Conservation (phyloP, 345 rosid genomes). For the Camelina neglecta region DNA sequence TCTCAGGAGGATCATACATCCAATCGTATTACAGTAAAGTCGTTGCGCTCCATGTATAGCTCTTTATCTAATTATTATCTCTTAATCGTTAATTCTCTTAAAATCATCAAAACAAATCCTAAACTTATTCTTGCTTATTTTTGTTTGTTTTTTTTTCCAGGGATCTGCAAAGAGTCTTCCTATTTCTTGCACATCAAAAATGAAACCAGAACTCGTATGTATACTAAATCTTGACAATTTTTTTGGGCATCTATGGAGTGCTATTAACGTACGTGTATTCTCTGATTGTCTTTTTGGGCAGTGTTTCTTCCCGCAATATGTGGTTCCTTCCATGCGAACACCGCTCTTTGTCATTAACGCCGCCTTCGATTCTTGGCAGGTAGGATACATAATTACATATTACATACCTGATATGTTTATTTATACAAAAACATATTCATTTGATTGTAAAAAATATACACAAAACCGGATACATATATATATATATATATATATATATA, state of each 20-base stretch:
- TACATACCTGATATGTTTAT: neutral
- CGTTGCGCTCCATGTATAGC: slow-evolving; percentile 71
- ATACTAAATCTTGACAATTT: neutral
- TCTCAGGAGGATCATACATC: slow-evolving; percentile 69
- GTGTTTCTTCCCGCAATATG: slow-evolving; percentile 97
- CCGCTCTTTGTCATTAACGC: slow-evolving; percentile 87
- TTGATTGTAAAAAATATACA: neutral
- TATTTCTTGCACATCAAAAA: slow-evolving; percentile 69
- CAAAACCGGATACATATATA: neutral
- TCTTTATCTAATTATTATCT: neutral
- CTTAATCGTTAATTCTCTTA: neutral
- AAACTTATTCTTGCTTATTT: neutral
- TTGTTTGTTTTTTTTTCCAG: slow-evolving; percentile 41
- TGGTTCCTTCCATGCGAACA: slow-evolving; percentile 60
- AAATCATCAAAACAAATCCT: neutral
- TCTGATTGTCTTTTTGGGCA: slow-evolving; percentile 24
- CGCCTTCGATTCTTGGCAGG: slow-evolving; percentile 97
- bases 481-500: neutral
- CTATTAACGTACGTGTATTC: neutral
- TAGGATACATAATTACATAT: slow-evolving; percentile 30
- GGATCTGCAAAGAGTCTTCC: slow-evolving; percentile 84
- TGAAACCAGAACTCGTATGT: slow-evolving; percentile 56
- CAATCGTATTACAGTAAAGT: slow-evolving; percentile 67
- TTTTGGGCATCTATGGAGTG: neutral
- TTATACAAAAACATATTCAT: neutral